A percentile compares a stretch with the other conserved stretches of the same genome.
phyloP scores from a whole-genome alignment of 345 rosid genomes.

The Corchorus olitorius region DNA sequence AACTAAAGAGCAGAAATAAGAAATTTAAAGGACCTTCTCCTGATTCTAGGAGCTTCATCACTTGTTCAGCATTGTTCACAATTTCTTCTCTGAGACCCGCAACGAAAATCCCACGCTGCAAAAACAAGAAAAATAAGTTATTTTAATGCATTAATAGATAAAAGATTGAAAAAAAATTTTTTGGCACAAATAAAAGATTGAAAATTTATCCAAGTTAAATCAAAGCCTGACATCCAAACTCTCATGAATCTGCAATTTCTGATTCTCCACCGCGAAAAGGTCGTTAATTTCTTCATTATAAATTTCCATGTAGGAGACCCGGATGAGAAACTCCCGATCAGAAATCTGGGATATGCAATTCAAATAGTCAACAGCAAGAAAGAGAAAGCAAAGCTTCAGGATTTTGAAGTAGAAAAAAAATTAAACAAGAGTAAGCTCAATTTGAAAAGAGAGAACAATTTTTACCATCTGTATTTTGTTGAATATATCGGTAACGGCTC shows the following conservation, averaged over 20 bases:
- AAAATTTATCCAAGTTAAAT: constrained; percentile 11
- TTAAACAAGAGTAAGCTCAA: not conserved
- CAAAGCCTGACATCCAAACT: constrained; percentile 72
- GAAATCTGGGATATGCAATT: constrained; percentile 43
- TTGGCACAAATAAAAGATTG: constrained; percentile 7
- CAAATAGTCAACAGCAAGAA: constrained; percentile 26
- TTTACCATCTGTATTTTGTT: constrained; percentile 54
- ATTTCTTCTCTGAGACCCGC: constrained; percentile 90
- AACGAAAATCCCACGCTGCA: constrained; percentile 85
- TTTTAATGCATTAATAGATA: constrained; percentile 14
- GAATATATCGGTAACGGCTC: constrained; percentile 75
- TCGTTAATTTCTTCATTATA: constrained; percentile 94
- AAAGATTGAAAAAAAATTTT: constrained; percentile 20
- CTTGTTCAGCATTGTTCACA: constrained; percentile 81
- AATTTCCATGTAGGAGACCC: constrained; percentile 96
- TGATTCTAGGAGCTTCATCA: constrained; percentile 69
- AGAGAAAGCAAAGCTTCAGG: constrained; percentile 5
- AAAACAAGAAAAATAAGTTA: constrained; percentile 21
- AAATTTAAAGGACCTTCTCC: constrained; percentile 72
- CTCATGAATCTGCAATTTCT: constrained; percentile 88
- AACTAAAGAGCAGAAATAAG: constrained; percentile 3
- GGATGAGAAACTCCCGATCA: constrained; percentile 87
- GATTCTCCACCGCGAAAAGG: constrained; percentile 76
- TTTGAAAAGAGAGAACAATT: not conserved
- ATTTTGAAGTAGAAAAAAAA: not conserved